A percentile compares a stretch with the other conserved stretches of the same genome.
Evolutionary conservation across 139 green algal species (phyloP).

Genomic region (Tetraselmis striata): DNA sequence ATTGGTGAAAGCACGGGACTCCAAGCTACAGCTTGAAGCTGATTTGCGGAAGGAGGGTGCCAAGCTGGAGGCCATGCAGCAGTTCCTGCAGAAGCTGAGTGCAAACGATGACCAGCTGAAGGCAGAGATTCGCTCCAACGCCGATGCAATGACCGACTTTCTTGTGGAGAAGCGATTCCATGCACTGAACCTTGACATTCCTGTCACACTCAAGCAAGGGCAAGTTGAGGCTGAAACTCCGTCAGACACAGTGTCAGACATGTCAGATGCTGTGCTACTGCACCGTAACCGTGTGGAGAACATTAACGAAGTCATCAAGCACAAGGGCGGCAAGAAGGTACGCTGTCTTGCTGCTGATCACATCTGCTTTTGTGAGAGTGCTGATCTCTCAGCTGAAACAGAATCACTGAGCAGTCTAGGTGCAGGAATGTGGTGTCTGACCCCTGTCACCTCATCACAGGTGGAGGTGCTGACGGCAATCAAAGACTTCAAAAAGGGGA

Average conservation of each 20-base stretch:
- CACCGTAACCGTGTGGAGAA: slow-evolving; percentile 33
- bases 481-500: slow-evolving; percentile 75
- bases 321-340: slow-evolving; percentile 38
- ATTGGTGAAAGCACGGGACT: background rate
- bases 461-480: slow-evolving; percentile 52
- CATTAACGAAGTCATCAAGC: slow-evolving; percentile 41
- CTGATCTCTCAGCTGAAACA: background rate
- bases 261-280: slow-evolving; percentile 39
- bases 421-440: background rate
- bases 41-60: background rate
- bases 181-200: background rate
- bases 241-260: slow-evolving; percentile 3
- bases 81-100: background rate
- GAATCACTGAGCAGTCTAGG: background rate
- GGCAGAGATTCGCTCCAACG: background rate
- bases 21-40: background rate
- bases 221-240: slow-evolving; percentile 10
- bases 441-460: slow-evolving; percentile 13
- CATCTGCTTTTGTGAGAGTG: background rate
- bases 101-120: background rate
- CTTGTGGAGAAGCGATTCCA: background rate
- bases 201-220: background rate
- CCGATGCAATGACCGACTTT: background rate
- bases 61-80: background rate
- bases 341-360: background rate